These are phyloP conservation scores for Globisporangium canariense DNA, from an alignment of 352 stramenopile genomes.

Conservation along the genomic window DNA sequence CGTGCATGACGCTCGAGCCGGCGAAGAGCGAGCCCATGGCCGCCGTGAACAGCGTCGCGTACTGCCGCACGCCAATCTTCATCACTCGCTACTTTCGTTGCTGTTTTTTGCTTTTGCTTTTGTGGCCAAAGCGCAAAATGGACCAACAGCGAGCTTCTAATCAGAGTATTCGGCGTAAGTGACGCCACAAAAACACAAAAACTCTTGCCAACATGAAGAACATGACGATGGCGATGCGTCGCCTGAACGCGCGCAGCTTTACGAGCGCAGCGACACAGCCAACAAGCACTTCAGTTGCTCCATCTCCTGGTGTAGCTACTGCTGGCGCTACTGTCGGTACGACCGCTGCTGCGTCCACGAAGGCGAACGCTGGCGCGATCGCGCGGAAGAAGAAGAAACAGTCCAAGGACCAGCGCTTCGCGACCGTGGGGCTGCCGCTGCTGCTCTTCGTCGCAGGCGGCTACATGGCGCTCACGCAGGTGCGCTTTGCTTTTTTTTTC, in stretches of 20 bases:
- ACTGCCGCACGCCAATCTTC: conserved; percentile 71
- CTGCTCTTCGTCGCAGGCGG: conserved; percentile 83
- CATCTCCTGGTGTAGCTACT: background rate
- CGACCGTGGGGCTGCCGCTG: conserved; percentile 66
- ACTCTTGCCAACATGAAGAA: background rate
- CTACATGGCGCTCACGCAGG: conserved; percentile 73
- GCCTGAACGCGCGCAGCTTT: conserved; percentile 7
- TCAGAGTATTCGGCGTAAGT: background rate
- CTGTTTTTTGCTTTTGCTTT: background rate
- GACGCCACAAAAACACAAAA: background rate
- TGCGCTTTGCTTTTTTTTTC: conserved; percentile 15
- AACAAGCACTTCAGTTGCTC: background rate
- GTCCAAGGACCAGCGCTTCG: conserved; percentile 55
- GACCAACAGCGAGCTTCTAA: background rate
- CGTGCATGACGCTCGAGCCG: conserved; percentile 81
- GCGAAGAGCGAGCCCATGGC: conserved; percentile 82
- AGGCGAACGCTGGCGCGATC: conserved; percentile 3
- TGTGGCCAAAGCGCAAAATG: background rate
- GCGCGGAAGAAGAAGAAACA: conserved; percentile 45
- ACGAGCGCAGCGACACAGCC: conserved; percentile 3
- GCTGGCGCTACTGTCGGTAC: background rate
- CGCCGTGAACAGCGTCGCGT: conserved; percentile 61
- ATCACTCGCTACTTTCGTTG: conserved; percentile 25
- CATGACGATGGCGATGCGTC: background rate
- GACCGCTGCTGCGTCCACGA: conserved; percentile 14